Evolutionary conservation across 345 rosid genomes (phyloP), one percentile per base, ranked within the genome.

Genomic region (Populus simonii): DNA sequence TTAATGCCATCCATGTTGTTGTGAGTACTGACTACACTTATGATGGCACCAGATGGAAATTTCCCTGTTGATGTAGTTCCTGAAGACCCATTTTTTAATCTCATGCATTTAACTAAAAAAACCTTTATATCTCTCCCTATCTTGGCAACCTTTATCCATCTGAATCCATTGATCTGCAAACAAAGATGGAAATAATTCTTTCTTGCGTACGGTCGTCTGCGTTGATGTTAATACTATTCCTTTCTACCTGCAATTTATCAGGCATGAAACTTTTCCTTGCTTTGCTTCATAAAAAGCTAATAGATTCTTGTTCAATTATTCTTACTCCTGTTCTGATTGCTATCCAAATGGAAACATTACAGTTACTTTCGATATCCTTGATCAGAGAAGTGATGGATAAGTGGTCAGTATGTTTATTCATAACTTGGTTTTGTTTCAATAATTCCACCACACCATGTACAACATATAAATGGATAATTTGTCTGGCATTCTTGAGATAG

Each of bases 341-440:
- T 15, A 91, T 83, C 94, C 91, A 8, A 76, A 73, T 5, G 92
- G 94, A 59, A 83, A 87, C 74, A 83, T 88, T 76, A 85, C 89
- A 15, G 83, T 88, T 49, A 85, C 86, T 49, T 86, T 89, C 2
- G 91, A 91, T 71, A 81, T 88, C 49, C 72, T 62, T 65, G 75
- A 66, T 49, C 86, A 85, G 82, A 78, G 74, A 41, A 20, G 10
- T 23, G 89, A 88, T 75, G 90, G 94, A 11, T 88, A 88, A 76
- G 49, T 72, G 90, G 94, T 91, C 8, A 85, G 87, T 83, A 62
- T 70, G 59, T 35, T 6, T 31, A 35, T 35, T 6, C 70, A 18
- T 53, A 7, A 53, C 20, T 5, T 18, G 57, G n/a, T 53, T 53
- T 20, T 53, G 23, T 12, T 53, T 53, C 18, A 5, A 15, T 49